phyloP scores from a whole-genome alignment of 441 rosid genomes.

The Aleurites moluccanus region DNA sequence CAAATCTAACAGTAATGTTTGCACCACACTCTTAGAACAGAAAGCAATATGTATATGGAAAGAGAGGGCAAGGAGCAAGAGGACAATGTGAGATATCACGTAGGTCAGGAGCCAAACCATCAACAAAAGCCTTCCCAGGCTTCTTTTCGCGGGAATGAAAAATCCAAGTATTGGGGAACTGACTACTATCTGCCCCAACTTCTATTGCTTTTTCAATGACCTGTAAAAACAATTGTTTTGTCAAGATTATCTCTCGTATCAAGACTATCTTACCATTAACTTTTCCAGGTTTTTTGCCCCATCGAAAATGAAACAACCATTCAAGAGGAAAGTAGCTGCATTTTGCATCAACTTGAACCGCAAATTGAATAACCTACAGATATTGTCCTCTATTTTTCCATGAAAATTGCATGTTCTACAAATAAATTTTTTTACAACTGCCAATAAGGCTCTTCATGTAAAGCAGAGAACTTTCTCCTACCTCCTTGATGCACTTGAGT shows the following conservation, averaged over 20 bases:
- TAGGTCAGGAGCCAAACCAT: conserved; percentile 64
- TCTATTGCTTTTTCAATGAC: conserved; percentile 88
- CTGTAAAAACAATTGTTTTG: conserved; percentile 52
- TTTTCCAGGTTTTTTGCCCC: conserved; percentile 92
- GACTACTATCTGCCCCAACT: conserved; percentile 92
- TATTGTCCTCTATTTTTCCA: conserved; percentile 40
- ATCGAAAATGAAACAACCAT: conserved; percentile 95
- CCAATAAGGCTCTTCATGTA: conserved; percentile 9
- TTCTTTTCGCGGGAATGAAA: conserved; percentile 93
- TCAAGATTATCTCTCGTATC: conserved; percentile 30
- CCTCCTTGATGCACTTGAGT: conserved; percentile 79
- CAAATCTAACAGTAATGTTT: background rate
- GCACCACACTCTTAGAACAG: background rate
- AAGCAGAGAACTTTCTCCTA: conserved; percentile 25
- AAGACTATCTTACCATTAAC: conserved; percentile 68
- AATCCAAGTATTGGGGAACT: conserved; percentile 86
- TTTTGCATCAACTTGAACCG: too few relatives aligned
- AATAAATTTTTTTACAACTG: conserved; percentile 22
- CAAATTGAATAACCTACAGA: conserved; percentile 84
- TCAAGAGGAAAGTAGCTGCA: conserved; percentile 71
- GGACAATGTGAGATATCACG: conserved; percentile 17
- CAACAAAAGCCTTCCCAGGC: conserved; percentile 84
- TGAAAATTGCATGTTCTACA: conserved; percentile 31
- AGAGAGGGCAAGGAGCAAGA: background rate
- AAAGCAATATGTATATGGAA: background rate